Evolutionary conservation across 306 rosid genomes (phyloP).

Genomic region (Gynostemma pentaphyllum): DNA sequence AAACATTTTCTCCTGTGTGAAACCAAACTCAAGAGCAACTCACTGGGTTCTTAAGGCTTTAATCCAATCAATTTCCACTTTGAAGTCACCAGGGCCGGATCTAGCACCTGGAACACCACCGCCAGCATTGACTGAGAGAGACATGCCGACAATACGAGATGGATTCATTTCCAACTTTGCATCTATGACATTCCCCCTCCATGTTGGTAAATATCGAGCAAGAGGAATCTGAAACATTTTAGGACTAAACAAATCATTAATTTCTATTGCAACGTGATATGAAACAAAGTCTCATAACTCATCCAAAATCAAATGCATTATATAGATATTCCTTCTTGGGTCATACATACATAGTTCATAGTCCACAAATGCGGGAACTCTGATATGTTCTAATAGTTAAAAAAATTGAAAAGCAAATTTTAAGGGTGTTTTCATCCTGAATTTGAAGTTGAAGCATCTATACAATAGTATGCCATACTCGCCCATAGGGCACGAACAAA

Average conservation of each 20-base stretch:
- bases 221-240: conserved; percentile 57
- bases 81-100: conserved; percentile 84
- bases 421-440: not conserved
- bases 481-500: not conserved
- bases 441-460: not conserved
- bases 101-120: conserved; percentile 70
- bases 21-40: conserved; percentile 8
- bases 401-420: not conserved
- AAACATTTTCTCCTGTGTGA: no score
- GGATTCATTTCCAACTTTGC: conserved; percentile 79
- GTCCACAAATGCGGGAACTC: no score
- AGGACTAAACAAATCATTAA: not conserved
- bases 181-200: conserved; percentile 83
- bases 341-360: no score
- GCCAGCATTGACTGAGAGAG: conserved; percentile 78
- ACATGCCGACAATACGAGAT: conserved; percentile 71
- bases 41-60: conserved; percentile 58
- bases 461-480: not conserved
- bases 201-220: conserved; percentile 80
- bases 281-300: not conserved
- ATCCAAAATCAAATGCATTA: not conserved
- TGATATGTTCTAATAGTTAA: not conserved
- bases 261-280: not conserved
- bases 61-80: conserved; percentile 70
- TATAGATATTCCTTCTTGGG: no score